Conservation (phyloP, 2,329 filamentous ascomycete species). For the Dichotomopilus funicola region DNA sequence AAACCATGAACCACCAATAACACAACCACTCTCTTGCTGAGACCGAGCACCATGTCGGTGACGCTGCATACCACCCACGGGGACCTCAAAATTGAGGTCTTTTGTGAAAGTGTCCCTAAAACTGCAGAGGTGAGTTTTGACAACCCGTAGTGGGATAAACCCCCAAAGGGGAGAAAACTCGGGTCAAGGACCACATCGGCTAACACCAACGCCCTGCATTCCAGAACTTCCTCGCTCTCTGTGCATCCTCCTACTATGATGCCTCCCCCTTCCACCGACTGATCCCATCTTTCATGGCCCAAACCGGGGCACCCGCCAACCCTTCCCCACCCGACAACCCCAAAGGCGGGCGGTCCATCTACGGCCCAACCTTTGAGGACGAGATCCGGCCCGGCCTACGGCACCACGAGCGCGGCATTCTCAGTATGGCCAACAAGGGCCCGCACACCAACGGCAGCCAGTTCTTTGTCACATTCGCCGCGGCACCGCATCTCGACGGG, state of each 20-base stretch:
- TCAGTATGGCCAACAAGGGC: constrained; percentile 76
- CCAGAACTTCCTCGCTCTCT: constrained; percentile 85
- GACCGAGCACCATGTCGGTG: constrained; percentile 48
- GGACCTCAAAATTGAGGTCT: constrained; percentile 90
- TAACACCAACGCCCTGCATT: constrained; percentile 2
- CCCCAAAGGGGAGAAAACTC: neutral
- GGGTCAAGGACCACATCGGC: constrained; percentile 2
- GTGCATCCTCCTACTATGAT: constrained; percentile 72
- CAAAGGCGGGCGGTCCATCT: constrained; percentile 68
- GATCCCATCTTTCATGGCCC: constrained; percentile 75
- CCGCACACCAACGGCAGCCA: constrained; percentile 69
- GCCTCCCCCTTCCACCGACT: constrained; percentile 71
- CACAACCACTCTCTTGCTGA: neutral
- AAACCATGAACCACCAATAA: constrained; percentile 1
- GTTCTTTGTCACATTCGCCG: constrained; percentile 74
- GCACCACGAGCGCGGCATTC: constrained; percentile 61
- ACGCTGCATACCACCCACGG: constrained; percentile 82
- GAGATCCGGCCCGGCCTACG: constrained; percentile 67
- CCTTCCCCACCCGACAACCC: constrained; percentile 49
- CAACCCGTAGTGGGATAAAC: neutral
- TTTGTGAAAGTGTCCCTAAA: constrained; percentile 90
- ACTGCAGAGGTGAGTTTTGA: constrained; percentile 64
- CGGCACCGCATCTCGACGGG: constrained; percentile 73
- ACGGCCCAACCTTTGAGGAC: constrained; percentile 67
- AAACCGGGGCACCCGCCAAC: constrained; percentile 60